These are phyloP conservation scores for Exophiala oligosperma DNA, from an alignment of 2,329 filamentous ascomycete genomes.

Conservation along the genomic window DNA sequence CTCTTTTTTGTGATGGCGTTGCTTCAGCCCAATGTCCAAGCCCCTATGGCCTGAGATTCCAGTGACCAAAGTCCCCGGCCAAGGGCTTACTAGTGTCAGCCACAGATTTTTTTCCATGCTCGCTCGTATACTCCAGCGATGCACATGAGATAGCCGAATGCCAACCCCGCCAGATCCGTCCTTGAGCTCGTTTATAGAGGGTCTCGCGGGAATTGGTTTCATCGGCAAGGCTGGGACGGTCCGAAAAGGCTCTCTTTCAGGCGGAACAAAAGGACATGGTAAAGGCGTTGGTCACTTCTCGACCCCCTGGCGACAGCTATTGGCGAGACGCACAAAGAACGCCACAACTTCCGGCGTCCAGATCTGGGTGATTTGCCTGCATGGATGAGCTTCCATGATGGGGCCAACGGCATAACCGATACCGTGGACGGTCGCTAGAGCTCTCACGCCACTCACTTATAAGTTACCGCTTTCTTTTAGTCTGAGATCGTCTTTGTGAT, in stretches of 20 bases:
- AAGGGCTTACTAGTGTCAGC: constrained; percentile 9
- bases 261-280: not conserved
- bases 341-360: too few species aligned
- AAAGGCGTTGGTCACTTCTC: not conserved
- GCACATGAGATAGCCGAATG: constrained; percentile 19
- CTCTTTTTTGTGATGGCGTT: not conserved
- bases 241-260: constrained; percentile 10
- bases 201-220: constrained; percentile 6
- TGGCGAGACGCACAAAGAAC: too few species aligned
- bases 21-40: not conserved
- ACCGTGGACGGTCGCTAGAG: too few species aligned
- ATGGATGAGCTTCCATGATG: too few species aligned
- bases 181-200: not conserved
- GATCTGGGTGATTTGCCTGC: too few species aligned
- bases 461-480: too few species aligned
- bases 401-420: too few species aligned
- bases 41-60: not conserved
- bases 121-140: not conserved
- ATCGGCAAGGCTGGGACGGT: constrained; percentile 12
- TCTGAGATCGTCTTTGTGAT: too few species aligned
- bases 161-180: constrained; percentile 2
- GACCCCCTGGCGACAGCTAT: not conserved
- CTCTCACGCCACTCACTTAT: too few species aligned
- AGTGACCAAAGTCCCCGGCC: not conserved
- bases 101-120: constrained; percentile 1